Base-by-base conservation (phyloP, 2,329 filamentous ascomycete genomes). In the Phaeosphaeriaceae sp. region DNA sequence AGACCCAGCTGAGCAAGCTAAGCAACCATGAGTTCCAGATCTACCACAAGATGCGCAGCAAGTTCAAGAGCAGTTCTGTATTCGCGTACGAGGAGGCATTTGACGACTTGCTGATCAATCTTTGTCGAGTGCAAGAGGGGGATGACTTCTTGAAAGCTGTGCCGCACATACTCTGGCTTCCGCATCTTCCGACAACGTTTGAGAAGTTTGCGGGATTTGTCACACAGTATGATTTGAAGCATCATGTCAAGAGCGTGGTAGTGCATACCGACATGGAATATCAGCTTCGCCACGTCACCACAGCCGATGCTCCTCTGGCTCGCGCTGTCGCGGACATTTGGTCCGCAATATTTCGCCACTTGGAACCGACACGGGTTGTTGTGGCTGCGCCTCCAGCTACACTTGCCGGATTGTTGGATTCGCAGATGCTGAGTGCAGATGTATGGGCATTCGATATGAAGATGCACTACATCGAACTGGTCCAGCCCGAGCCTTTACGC, bases 371-470 rank as follows among this genome's bases (percentile, higher is more conserved):
- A 1, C 70, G 74, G 4, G 47, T 82, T 1, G 71, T 76, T 1
- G 73, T 82, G 7, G 65, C 78, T 2, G 88, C 88, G 0, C 85
- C 88, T 7, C 88, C 89, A 0, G 80, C 83, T 3, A 85, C 87
- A 19, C 80, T 93, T 7, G 87, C 88, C 1, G 82, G 82, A 0
- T 78, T 91, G 49, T 77, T 89, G 4, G 85, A 85, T 19, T 84
- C 84, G 5, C 81, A 80, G 56, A 79, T 90, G 25, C 83, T 85
- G 50, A 79, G 86, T 41, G 80, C 81, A 10, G 86, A 90, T 67
- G 79, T 80, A 5, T 90, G 88, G 87, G 84, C 84, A 22, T 91
- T 91, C 65, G 82, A 86, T 54, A 86, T 86, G 60, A 82, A 83
- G 7, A 84, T 85, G 53, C 89, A 92, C 65, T 82, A 89, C 42